Evolutionary conservation across 2,329 filamentous ascomycete genomes (phyloP).

Genomic region (Alternaria brassicicola): DNA sequence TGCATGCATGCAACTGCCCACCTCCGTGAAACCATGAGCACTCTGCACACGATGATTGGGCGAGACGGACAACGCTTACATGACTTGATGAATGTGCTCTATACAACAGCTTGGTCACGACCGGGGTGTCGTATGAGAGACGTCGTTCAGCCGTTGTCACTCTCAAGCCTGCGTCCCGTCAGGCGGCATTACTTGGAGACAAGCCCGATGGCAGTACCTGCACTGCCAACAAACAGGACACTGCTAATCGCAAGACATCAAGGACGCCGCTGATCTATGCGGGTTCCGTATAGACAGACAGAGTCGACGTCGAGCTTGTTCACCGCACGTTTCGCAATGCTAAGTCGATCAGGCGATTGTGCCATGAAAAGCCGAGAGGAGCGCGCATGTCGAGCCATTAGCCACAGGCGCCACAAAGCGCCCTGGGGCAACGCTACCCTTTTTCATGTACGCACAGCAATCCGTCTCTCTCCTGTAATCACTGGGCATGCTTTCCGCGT

Average conservation of each 20-base stretch:
- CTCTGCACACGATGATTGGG: background rate
- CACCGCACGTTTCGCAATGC: background rate
- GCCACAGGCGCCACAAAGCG: slow-evolving; percentile 3
- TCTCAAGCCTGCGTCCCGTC: slow-evolving; percentile 3
- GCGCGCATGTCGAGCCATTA: background rate
- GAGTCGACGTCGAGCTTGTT: background rate
- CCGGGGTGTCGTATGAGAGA: slow-evolving; percentile 6
- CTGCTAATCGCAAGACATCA: background rate
- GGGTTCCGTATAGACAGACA: background rate
- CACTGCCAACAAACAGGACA: background rate
- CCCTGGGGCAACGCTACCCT: background rate
- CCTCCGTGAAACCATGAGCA: slow-evolving; percentile 4
- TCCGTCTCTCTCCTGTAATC: background rate
- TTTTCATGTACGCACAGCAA: background rate
- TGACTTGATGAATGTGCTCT: slow-evolving; percentile 4
- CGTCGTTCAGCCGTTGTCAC: background rate
- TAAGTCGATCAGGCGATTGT: background rate
- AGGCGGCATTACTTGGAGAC: slow-evolving; percentile 9
- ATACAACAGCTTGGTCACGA: slow-evolving; percentile 9
- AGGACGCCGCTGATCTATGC: background rate
- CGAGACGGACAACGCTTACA: slow-evolving; percentile 9
- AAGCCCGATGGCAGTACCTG: background rate
- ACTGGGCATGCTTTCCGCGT: slow-evolving; percentile 7
- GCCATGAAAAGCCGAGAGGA: slow-evolving; percentile 2
- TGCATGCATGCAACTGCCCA: background rate